A percentile compares a stretch with the other conserved stretches of the same genome.
These are phyloP conservation scores for Pichia manshurica DNA, from an alignment of 805 yeast genomes.

Conservation along the genomic window DNA sequence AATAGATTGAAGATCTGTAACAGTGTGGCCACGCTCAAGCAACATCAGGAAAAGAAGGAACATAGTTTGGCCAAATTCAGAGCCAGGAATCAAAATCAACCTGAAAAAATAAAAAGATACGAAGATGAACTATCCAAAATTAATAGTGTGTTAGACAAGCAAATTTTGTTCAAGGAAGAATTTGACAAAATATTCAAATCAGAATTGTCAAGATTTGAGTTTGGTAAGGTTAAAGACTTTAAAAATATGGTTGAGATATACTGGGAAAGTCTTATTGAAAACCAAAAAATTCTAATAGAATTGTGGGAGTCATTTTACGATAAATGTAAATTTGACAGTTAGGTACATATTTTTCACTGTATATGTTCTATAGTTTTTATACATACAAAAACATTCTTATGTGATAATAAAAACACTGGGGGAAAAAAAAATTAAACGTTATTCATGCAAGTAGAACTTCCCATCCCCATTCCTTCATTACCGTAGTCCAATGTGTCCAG, in stretches of 20 bases:
- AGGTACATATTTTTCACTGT: neutral
- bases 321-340: slow-evolving; percentile 29
- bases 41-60: slow-evolving; percentile 40
- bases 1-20: slow-evolving; percentile 59
- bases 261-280: slow-evolving; percentile 83
- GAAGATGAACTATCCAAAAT: slow-evolving; percentile 54
- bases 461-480: slow-evolving; percentile 76
- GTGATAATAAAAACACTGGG: neutral
- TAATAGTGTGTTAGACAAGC: slow-evolving; percentile 46
- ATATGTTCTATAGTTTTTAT: neutral
- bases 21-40: slow-evolving; percentile 41
- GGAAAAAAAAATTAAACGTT: no score
- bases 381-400: neutral
- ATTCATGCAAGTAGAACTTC: slow-evolving; percentile 53
- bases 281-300: slow-evolving; percentile 87
- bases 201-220: slow-evolving; percentile 67
- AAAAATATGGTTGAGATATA: slow-evolving; percentile 85
- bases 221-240: slow-evolving; percentile 74
- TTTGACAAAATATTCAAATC: slow-evolving; percentile 60
- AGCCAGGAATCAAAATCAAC: slow-evolving; percentile 42
- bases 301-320: slow-evolving; percentile 87
- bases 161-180: slow-evolving; percentile 55
- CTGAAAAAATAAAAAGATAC: slow-evolving; percentile 55
- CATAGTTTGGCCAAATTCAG: slow-evolving; percentile 39
- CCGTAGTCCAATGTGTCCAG: slow-evolving; percentile 59